These are phyloP conservation scores for Hypoxylon sp. DNA, from an alignment of 2,329 filamentous ascomycete genomes.

Conservation along the genomic window DNA sequence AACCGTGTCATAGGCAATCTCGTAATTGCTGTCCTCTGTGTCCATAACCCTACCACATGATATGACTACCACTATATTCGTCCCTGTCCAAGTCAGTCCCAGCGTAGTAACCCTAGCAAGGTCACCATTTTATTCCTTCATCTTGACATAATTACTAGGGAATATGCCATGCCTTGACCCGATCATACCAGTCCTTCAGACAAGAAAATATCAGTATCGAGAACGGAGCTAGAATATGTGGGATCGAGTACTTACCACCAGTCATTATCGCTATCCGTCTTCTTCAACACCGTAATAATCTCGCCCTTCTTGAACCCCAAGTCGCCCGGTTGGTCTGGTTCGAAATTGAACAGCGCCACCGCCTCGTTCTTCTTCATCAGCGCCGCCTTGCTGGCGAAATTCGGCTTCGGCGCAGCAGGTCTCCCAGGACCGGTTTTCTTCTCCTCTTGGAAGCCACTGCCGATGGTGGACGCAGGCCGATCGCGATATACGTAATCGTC, in stretches of 20 bases:
- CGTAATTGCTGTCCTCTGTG: conserved; percentile 26
- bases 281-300: conserved; percentile 93
- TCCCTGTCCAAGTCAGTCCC: conserved; percentile 11
- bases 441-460: conserved; percentile 61
- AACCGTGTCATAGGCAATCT: conserved; percentile 39
- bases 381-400: conserved; percentile 75
- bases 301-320: conserved; percentile 98
- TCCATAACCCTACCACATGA: conserved; percentile 16
- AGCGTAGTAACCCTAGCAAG: background rate
- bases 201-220: conserved; percentile 5
- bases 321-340: conserved; percentile 92
- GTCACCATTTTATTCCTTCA: conserved; percentile 61
- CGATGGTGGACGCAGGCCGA: conserved; percentile 57
- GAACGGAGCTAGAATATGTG: background rate
- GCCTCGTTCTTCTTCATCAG: conserved; percentile 81
- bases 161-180: conserved; percentile 91
- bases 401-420: conserved; percentile 90
- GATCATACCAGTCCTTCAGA: conserved; percentile 84
- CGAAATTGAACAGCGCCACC: conserved; percentile 92
- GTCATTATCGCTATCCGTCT: conserved; percentile 92
- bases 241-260: conserved; percentile 80
- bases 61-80: conserved; percentile 17
- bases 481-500: conserved; percentile 63
- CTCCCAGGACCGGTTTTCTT: conserved; percentile 75
- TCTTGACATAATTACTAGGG: conserved; percentile 83